Conservation (phyloP, 768 basidiomycete genomes). For the Fomitopsis pulvina region DNA sequence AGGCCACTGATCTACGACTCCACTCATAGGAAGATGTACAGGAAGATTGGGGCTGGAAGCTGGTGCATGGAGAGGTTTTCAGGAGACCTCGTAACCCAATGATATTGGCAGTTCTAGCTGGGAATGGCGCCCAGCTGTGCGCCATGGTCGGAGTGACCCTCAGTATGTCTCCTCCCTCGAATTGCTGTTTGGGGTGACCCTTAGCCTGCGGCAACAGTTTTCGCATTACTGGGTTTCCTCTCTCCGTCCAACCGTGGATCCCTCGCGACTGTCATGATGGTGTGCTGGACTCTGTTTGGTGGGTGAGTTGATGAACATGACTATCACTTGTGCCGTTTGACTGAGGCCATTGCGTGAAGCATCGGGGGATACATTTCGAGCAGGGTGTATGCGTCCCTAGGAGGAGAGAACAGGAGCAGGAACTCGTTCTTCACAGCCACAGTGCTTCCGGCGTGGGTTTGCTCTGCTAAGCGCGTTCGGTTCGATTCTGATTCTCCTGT, state of each 20-base stretch:
- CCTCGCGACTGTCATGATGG: slow-evolving; percentile 89
- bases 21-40: slow-evolving; percentile 81
- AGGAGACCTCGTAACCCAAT: slow-evolving; percentile 73
- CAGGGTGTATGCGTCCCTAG: slow-evolving; percentile 73
- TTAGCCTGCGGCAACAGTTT: slow-evolving; percentile 42
- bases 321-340: background rate
- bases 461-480: background rate
- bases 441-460: slow-evolving; percentile 72
- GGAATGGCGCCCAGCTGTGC: slow-evolving; percentile 81
- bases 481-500: background rate
- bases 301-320: slow-evolving; percentile 38
- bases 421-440: slow-evolving; percentile 88
- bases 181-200: background rate
- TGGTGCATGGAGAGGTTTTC: slow-evolving; percentile 96
- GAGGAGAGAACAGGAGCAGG: slow-evolving; percentile 70
- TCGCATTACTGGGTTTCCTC: slow-evolving; percentile 88
- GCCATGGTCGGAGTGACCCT: slow-evolving; percentile 88
- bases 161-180: slow-evolving; percentile 34
- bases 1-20: background rate
- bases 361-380: slow-evolving; percentile 87
- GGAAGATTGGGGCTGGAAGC: slow-evolving; percentile 98
- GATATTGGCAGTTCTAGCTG: slow-evolving; percentile 78
- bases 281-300: slow-evolving; percentile 93
- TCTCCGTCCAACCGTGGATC: slow-evolving; percentile 95
- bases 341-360: slow-evolving; percentile 31